These are phyloP conservation scores for Leccinum huronense DNA, from an alignment of 1,284 basidiomycete genomes.

Conservation along the genomic window DNA sequence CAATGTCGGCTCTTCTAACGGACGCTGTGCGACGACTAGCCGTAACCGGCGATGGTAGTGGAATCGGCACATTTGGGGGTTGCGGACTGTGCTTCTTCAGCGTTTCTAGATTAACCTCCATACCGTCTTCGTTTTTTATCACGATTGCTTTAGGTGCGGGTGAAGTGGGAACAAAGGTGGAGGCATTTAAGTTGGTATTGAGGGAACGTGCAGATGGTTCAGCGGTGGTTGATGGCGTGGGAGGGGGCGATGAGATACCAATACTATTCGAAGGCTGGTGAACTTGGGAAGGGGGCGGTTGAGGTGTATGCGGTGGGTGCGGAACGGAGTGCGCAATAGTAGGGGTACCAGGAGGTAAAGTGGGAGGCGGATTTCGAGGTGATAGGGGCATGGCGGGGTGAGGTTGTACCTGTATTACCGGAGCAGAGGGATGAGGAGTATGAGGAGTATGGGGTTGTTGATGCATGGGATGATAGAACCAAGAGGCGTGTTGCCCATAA, in stretches of 20 bases:
- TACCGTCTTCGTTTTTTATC: constrained; percentile 52
- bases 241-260: constrained; percentile 62
- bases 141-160: constrained; percentile 32
- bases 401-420: constrained; percentile 39
- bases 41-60: constrained; percentile 37
- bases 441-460: constrained; percentile 41
- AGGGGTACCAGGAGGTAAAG: constrained; percentile 62
- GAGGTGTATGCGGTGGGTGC: constrained; percentile 46
- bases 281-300: constrained; percentile 50
- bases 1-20: constrained; percentile 34
- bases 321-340: constrained; percentile 56
- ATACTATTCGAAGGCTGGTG: constrained; percentile 50
- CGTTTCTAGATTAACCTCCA: constrained; percentile 55
- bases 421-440: constrained; percentile 29
- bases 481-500: constrained; percentile 26
- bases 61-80: constrained; percentile 42
- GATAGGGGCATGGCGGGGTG: constrained; percentile 56
- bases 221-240: constrained; percentile 57
- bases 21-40: constrained; percentile 39
- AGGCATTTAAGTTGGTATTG: constrained; percentile 50
- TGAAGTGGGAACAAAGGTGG: constrained; percentile 56
- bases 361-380: constrained; percentile 57
- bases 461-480: constrained; percentile 39
- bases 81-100: constrained; percentile 48
- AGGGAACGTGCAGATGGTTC: constrained; percentile 44